Evolutionary conservation across 192 early-diverging fungal species (phyloP).

Genomic region (Chytriomyces sp.): DNA sequence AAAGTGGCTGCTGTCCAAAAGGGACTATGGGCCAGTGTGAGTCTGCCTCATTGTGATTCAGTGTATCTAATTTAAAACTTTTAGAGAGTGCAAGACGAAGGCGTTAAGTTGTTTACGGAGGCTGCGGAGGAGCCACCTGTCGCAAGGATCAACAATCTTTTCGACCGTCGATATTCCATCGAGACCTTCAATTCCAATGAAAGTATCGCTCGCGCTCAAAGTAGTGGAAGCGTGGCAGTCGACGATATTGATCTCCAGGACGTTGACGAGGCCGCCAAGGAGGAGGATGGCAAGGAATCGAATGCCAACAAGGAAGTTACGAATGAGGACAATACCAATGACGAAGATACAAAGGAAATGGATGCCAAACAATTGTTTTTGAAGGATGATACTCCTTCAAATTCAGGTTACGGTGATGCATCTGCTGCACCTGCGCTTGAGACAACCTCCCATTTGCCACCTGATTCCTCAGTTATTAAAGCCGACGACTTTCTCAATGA

Average conservation of each 20-base stretch:
- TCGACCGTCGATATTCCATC: slow-evolving; percentile 39
- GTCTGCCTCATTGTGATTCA: too few relatives aligned
- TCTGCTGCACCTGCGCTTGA: too few relatives aligned
- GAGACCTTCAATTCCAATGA: slow-evolving; percentile 19
- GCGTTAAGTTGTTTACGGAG: slow-evolving; percentile 46
- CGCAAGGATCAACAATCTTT: slow-evolving; percentile 25
- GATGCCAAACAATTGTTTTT: background rate
- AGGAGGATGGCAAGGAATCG: slow-evolving; percentile 14
- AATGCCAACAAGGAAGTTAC: too few relatives aligned
- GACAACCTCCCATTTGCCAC: too few relatives aligned
- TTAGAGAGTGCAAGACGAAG: slow-evolving; percentile 38
- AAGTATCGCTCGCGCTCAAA: background rate
- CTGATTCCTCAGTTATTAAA: too few relatives aligned
- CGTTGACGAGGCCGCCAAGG: background rate
- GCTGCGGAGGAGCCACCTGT: slow-evolving; percentile 32
- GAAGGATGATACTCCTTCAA: background rate
- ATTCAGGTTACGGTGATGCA: too few relatives aligned
- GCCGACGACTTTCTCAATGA: too few relatives aligned
- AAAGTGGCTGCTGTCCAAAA: background rate
- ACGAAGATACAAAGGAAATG: background rate
- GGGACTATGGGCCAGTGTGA: slow-evolving; percentile 24
- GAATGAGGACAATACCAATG: slow-evolving; percentile 17
- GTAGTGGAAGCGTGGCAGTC: background rate
- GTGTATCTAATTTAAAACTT: background rate
- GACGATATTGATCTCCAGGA: slow-evolving; percentile 13